Base-by-base conservation (phyloP, 169 alveolate genomes). In the Cryptosporidium muris region DNA sequence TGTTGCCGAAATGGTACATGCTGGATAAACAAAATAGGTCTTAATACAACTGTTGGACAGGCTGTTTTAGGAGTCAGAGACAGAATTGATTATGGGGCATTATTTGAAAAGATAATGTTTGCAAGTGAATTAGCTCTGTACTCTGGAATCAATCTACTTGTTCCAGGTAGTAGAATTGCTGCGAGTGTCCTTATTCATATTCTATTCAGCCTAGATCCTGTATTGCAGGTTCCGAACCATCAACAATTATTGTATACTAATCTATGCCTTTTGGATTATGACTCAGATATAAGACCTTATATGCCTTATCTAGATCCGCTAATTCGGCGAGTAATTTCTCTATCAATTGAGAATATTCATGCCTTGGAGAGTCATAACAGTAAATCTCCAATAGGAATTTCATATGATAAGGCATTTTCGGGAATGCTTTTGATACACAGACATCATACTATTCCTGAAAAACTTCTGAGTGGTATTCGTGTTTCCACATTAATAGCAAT, bases 271-370 rank as follows among this genome's bases (percentile, higher is more conserved):
- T 47, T 66, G 25, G 81, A 66, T 36, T 66, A 52, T 40, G 81
- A 66, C 40, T 38, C 65, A 12, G 81, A 65, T 2, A 66, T 66
- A 6, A 51, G 81, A 12, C 81, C 81, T 2, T 66, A 40, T 37
- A 66, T 66, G 81, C 81, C 81, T 2, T 66, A 66, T 12, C 64
- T 66, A 2, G 81, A 66, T 25, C 81, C 81, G 6, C 66, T 66
- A 1, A 52, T 66, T 11, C 49, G 81, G 42, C 51, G 81, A 52
- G 45, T 66, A 3, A 53, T 54, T 9, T 66, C 81, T 8, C 34
- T 66, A 56, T 66, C 81, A 4, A 52, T 52, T 48, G 81, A 66
- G 12, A 66, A 54, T 34, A 66, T 66, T 8, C 81, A 52, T 3
- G 63, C 81, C 36, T 3, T 66, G 53, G 81, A 66, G 43, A 66